Evolutionary conservation across 2,329 filamentous ascomycete genomes (phyloP).

Genomic region (Canariomyces notabilis): DNA sequence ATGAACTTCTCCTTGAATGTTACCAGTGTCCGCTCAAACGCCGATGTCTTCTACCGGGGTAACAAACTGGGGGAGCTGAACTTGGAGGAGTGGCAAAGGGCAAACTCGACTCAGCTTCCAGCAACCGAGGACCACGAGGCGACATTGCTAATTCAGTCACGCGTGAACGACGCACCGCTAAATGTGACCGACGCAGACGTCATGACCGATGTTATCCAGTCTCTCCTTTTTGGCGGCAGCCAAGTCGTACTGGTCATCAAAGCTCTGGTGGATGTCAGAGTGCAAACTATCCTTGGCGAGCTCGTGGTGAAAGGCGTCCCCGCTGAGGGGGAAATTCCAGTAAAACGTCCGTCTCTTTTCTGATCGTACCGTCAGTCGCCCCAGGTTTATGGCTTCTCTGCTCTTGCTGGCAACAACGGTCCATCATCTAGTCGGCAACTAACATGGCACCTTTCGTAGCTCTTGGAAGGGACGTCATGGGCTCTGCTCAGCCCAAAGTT

Average conservation of each 20-base stretch:
- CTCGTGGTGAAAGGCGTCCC: constrained; percentile 80
- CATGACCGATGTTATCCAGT: constrained; percentile 75
- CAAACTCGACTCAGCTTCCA: constrained; percentile 70
- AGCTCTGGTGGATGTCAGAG: constrained; percentile 75
- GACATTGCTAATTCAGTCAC: constrained; percentile 67
- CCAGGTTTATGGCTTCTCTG: constrained; percentile 12
- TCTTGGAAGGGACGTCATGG: constrained; percentile 49
- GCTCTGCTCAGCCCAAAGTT: constrained; percentile 55
- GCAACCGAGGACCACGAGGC: constrained; percentile 53
- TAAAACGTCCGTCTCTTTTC: constrained; percentile 83
- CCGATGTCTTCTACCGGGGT: constrained; percentile 74
- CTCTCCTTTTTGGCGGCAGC: constrained; percentile 68
- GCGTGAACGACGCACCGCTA: constrained; percentile 73
- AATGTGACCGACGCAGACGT: constrained; percentile 75
- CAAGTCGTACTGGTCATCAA: constrained; percentile 68
- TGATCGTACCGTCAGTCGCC: constrained; percentile 38
- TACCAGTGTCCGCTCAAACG: constrained; percentile 66
- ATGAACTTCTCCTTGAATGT: constrained; percentile 84
- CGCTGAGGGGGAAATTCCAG: constrained; percentile 75
- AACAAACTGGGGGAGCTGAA: constrained; percentile 77
- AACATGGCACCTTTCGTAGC: constrained; percentile 42
- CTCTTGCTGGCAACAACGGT: constrained; percentile 12
- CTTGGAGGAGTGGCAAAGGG: constrained; percentile 74
- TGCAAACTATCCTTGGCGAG: constrained; percentile 75
- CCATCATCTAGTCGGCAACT: constrained; percentile 9